Evolutionary conservation across 1,284 basidiomycete species (phyloP).

Genomic region (Xerocomus nothofagi): DNA sequence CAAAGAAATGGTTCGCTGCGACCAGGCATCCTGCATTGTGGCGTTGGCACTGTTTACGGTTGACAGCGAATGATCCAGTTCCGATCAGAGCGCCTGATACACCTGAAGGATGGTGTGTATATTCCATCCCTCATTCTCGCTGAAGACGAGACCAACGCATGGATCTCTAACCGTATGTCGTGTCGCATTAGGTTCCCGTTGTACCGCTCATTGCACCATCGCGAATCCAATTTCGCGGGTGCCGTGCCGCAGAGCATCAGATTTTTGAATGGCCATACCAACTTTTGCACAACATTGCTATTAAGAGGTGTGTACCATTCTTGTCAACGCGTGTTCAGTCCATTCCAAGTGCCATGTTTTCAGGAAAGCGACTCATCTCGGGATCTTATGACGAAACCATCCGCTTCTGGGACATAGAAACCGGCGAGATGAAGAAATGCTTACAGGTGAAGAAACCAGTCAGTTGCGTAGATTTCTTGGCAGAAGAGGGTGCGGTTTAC

Average conservation of each 20-base stretch:
- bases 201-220: constrained; percentile 80
- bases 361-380: constrained; percentile 76
- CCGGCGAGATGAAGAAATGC: constrained; percentile 79
- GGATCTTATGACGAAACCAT: constrained; percentile 92
- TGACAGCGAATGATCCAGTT: constrained; percentile 74
- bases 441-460: constrained; percentile 83
- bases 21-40: constrained; percentile 75
- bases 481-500: constrained; percentile 62
- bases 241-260: constrained; percentile 75
- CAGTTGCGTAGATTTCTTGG: constrained; percentile 85
- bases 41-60: constrained; percentile 71
- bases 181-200: constrained; percentile 59
- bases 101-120: constrained; percentile 69
- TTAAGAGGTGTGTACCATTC: constrained; percentile 51
- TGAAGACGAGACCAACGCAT: not conserved
- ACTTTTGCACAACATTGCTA: constrained; percentile 84
- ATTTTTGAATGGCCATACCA: constrained; percentile 82
- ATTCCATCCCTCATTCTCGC: not conserved
- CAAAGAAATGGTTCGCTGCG: constrained; percentile 71
- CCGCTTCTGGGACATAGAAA: constrained; percentile 83
- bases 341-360: not conserved
- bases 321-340: not conserved
- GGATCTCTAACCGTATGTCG: not conserved
- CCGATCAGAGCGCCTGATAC: constrained; percentile 59
- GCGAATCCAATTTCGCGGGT: constrained; percentile 82